Evolutionary conservation across 805 yeast genomes (phyloP), one percentile per base, ranked within the genome.

Genomic region (Torulaspora delbrueckii): DNA sequence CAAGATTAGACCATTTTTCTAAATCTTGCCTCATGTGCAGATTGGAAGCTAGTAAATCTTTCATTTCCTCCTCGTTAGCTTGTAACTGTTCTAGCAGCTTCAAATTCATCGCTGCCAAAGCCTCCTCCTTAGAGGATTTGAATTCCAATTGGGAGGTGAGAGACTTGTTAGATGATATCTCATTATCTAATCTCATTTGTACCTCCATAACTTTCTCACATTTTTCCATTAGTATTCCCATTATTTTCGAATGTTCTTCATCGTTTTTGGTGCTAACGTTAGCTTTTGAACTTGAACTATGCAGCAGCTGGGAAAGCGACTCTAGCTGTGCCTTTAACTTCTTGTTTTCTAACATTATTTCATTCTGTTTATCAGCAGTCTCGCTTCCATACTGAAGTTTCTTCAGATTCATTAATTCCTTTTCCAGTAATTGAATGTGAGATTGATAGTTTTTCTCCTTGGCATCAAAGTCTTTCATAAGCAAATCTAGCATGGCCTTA

Each of bases 391-490:
- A 7, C 10, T 31, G 34, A 6, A 16, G 19, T 14, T 16, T 16
- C 23, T 27, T 19, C 4, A 39, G 5, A 16, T 10, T 36, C 2
- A 40, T 33, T 2, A 56, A 28, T 32, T 57, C 52, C 8, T 40
- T 28, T 34, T 51, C 48, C 18, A 56, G 40, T 5, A 45, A 31
- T 8, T 36, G 35, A n/a, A 54, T 48, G 16, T 46, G 48, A 18
- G 38, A 22, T 16, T 41, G 30, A 26, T 56, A 57, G 43, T 59
- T 58, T 3, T 53, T 42, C 45, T 67, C 56, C 71, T 54, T 58
- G 1, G 48, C 22, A 16, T 50, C 69, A 46, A 81, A 67, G 50
- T 78, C 77, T n/a, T 65, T 60, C 3, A 75, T 60, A 39, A 81
- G 71, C 33, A 80, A 57, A 57, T 81, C 86, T 8, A 80, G 33